Evolutionary conservation across 176 grass and related monocot genomes (phyloP).

Genomic region (Typha latifolia): DNA sequence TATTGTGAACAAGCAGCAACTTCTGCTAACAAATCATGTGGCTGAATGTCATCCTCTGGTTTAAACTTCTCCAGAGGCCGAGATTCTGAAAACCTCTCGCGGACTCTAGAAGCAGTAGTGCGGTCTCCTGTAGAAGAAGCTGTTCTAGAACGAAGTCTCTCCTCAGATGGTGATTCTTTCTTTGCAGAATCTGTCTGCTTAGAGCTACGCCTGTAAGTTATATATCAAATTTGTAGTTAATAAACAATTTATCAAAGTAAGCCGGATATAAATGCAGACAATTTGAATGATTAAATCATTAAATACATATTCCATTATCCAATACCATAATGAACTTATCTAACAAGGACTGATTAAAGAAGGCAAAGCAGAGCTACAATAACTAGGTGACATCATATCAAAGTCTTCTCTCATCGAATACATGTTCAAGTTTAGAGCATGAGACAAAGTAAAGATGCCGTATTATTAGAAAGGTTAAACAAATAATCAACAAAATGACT

Average conservation of each 20-base stretch:
- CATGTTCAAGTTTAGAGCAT: too few relatives aligned
- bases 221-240: neutral
- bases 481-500: too few relatives aligned
- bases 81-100: slow-evolving; percentile 49
- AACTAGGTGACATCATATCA: too few relatives aligned
- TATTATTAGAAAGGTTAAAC: too few relatives aligned
- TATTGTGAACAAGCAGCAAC: slow-evolving; percentile 42
- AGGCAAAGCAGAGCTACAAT: too few relatives aligned
- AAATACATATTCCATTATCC: neutral
- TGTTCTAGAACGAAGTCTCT: slow-evolving; percentile 54
- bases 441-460: too few relatives aligned
- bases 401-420: too few relatives aligned
- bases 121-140: slow-evolving; percentile 46
- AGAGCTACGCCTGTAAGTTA: slow-evolving; percentile 52
- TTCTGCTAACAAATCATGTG: slow-evolving; percentile 43
- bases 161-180: slow-evolving; percentile 54
- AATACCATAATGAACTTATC: neutral
- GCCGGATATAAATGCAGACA: neutral
- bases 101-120: slow-evolving; percentile 48
- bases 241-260: neutral
- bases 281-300: neutral
- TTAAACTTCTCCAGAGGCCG: slow-evolving; percentile 47
- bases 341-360: too few relatives aligned
- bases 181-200: slow-evolving; percentile 61
- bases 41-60: slow-evolving; percentile 53